phyloP scores from a whole-genome alignment of 202 grass and related monocot genomes.

The Setaria italica region DNA sequence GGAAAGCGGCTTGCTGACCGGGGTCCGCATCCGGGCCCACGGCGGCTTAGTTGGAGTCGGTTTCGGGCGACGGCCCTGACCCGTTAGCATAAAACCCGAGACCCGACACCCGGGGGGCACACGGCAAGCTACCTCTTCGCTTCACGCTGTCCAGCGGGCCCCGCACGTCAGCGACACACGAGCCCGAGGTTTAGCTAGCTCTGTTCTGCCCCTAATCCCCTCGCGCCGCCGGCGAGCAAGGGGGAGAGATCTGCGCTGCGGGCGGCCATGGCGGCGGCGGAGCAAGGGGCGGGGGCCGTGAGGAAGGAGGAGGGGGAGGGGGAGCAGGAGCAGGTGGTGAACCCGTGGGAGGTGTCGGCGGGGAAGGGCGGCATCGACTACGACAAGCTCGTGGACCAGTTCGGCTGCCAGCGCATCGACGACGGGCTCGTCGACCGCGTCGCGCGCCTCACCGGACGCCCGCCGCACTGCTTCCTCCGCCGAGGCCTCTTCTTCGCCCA shows the following conservation, averaged over 20 bases:
- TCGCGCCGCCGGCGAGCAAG: constrained; percentile 21
- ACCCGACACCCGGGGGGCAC: background rate
- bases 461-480: constrained; percentile 80
- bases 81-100: background rate
- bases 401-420: constrained; percentile 87
- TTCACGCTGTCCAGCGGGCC: background rate
- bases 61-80: background rate
- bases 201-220: background rate
- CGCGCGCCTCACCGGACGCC: constrained; percentile 58
- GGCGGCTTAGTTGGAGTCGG: background rate
- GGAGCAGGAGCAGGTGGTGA: constrained; percentile 76
- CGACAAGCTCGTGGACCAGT: constrained; percentile 96
- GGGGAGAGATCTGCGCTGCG: background rate
- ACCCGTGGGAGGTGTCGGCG: constrained; percentile 93
- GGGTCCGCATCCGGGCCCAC: background rate
- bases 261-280: constrained; percentile 19
- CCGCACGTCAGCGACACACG: background rate
- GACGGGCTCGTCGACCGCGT: constrained; percentile 63
- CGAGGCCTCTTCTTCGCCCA: constrained; percentile 95
- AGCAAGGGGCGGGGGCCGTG: background rate
- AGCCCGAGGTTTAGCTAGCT: constrained; percentile 5
- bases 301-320: constrained; percentile 24
- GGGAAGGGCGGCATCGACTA: constrained; percentile 96
- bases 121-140: background rate
- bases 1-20: background rate